Conservation (phyloP, 768 basidiomycete genomes). For the Suillus alpinus region DNA sequence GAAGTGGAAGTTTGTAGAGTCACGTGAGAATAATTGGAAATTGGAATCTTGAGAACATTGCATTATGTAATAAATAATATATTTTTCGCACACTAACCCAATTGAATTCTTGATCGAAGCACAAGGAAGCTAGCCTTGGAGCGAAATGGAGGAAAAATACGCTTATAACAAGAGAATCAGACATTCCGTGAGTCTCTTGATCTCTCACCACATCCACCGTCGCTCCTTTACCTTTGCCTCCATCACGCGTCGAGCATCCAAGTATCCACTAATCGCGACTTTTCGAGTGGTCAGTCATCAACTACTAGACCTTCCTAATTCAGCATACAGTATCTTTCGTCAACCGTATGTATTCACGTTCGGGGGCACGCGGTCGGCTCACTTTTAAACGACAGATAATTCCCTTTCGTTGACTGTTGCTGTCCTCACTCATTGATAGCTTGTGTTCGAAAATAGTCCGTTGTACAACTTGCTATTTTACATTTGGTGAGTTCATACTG, state of each 20-base stretch:
- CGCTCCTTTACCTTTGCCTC: background rate
- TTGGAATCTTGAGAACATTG: background rate
- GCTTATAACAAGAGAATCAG: slow-evolving; percentile 10
- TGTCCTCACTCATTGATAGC: background rate
- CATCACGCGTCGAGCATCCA: background rate
- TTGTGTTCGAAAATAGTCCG: background rate
- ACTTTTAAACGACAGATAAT: background rate
- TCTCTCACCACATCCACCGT: slow-evolving; percentile 10
- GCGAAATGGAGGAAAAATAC: slow-evolving; percentile 6
- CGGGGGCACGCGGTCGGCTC: background rate
- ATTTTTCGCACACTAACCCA: slow-evolving; percentile 13
- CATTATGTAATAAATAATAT: background rate
- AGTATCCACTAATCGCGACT: background rate
- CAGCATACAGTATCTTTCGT: slow-evolving; percentile 3
- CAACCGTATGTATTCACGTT: background rate
- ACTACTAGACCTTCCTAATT: slow-evolving; percentile 13
- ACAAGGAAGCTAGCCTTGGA: slow-evolving; percentile 1
- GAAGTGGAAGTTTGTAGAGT: background rate
- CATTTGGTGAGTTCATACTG: background rate
- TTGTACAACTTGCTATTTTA: background rate
- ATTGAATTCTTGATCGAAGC: slow-evolving; percentile 7
- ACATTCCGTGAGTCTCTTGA: slow-evolving; percentile 3
- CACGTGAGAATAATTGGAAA: background rate
- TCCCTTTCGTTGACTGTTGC: background rate
- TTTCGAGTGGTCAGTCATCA: background rate